Base-by-base conservation (phyloP, 2,329 filamentous ascomycete genomes). In the Pyricularia grisea region DNA sequence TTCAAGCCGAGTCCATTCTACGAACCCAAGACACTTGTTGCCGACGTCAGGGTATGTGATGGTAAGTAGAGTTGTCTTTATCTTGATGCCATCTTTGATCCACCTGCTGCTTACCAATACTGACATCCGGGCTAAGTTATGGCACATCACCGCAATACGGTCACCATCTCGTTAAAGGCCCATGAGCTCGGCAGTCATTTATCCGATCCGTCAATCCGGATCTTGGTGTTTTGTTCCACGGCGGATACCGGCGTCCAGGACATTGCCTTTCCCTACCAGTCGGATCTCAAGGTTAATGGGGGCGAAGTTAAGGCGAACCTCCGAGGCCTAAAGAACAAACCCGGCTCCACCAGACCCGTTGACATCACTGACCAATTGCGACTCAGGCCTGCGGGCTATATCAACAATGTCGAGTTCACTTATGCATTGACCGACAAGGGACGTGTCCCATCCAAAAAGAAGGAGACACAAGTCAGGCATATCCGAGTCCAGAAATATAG, bases 301-400 rank as follows among this genome's bases (percentile, higher is more conserved):
- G 91, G 91, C 42, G 93, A 97, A 69, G 86, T 97, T 73, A 95
- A 94, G 78, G 90, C 91, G n/a, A 99, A 98, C 77, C 85, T 97
- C 73, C 91, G 95, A 73, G 95, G 95, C 4, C 80, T 99, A 71
- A 99, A 99, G 80, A 97, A 97, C 78, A 97, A 95, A 78, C 92
- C 94, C 7, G 95, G 95, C 27, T 96, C 95, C 64, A 99, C 95
- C 60, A 89, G 93, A 74, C 95, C 95, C 9, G 93, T 92, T 65
- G 95, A 99, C 79, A 91, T 99, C 71, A 99, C 95, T 9, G 83
- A 86, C 72, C 85, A 88, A 70, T 82, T 98, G 65, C 88, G 90
- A 23, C 86, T 92, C 33, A 89, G 87, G 72, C 86, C 88, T 12
- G 76, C 83, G 23, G 84, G 84, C 63, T 96, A 94, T 75, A 81